Conservation (phyloP, 2,329 filamentous ascomycete genomes). For the Beauveria rudraprayagi region DNA sequence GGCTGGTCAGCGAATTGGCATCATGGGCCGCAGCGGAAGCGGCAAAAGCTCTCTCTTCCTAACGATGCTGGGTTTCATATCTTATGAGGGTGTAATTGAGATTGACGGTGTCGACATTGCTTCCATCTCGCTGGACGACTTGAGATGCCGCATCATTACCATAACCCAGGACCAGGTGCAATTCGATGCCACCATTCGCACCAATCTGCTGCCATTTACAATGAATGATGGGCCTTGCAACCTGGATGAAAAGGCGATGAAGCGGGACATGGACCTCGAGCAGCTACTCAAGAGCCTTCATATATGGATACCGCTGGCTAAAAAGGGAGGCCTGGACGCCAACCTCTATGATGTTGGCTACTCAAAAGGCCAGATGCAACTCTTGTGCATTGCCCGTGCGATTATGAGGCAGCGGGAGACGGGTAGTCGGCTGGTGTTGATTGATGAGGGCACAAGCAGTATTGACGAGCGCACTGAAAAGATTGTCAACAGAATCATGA, state of each 20-base stretch:
- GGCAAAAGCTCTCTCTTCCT: not conserved
- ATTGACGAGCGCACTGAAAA: not conserved
- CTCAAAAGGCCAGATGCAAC: not conserved
- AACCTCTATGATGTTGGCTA: not conserved
- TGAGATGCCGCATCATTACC: conserved; percentile 4
- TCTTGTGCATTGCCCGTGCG: not conserved
- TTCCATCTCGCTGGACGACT: not conserved
- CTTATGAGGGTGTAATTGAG: not conserved
- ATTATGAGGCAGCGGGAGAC: not conserved
- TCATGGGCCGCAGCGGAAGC: not conserved
- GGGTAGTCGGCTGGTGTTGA: not conserved
- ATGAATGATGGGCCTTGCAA: not conserved
- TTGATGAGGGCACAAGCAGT: not conserved
- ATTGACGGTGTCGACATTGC: not conserved
- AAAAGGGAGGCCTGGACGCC: not conserved
- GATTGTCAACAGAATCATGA: not conserved
- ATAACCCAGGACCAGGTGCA: conserved; percentile 16
- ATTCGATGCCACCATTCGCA: conserved; percentile 9
- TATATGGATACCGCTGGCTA: not conserved
- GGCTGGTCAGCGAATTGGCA: not conserved
- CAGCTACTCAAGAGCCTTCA: not conserved
- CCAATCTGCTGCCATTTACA: not conserved
- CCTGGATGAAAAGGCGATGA: not conserved
- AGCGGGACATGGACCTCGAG: not conserved
- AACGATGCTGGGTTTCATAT: not conserved